phyloP scores from a whole-genome alignment of 2,329 filamentous ascomycete species.

The Ophiostoma pallidulum region DNA sequence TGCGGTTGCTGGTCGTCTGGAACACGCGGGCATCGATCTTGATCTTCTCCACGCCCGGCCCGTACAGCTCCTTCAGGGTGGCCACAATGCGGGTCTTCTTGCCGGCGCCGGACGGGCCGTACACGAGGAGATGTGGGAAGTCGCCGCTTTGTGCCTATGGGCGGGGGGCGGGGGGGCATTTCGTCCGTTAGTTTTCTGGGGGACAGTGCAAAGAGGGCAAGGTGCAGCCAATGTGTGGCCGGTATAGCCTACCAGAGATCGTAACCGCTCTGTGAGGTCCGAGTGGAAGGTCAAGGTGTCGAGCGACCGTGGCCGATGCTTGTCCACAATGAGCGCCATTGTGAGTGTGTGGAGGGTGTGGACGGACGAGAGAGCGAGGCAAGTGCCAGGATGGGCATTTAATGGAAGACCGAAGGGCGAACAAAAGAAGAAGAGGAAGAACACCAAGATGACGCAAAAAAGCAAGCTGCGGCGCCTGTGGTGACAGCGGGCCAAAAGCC shows the following conservation, averaged over 20 bases:
- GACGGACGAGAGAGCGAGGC: no score
- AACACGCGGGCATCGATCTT: conserved; percentile 98
- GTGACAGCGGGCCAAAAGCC: background rate
- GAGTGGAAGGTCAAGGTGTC: conserved; percentile 77
- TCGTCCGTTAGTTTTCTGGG: no score
- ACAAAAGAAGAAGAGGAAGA: background rate
- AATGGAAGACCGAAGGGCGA: no score
- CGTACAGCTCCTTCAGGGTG: conserved; percentile 89
- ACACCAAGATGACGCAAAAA: background rate
- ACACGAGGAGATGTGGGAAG: conserved; percentile 94
- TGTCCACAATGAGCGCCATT: conserved; percentile 64
- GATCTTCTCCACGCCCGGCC: conserved; percentile 97
- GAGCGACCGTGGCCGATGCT: conserved; percentile 63
- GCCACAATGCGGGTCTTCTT: conserved; percentile 97
- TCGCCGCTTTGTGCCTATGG: conserved; percentile 85
- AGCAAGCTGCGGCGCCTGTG: background rate
- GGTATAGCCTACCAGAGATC: conserved; percentile 84
- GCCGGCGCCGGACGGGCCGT: conserved; percentile 89
- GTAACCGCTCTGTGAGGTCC: conserved; percentile 77
- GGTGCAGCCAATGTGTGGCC: no score
- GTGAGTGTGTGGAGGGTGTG: conserved; percentile 8
- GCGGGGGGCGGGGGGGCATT: background rate
- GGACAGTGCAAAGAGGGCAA: no score
- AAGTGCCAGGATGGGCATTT: no score
- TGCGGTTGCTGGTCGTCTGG: conserved; percentile 89